Evolutionary conservation across 257 asterid species (phyloP), one percentile per base, ranked within the genome.

Genomic region (Gentiana dahurica): DNA sequence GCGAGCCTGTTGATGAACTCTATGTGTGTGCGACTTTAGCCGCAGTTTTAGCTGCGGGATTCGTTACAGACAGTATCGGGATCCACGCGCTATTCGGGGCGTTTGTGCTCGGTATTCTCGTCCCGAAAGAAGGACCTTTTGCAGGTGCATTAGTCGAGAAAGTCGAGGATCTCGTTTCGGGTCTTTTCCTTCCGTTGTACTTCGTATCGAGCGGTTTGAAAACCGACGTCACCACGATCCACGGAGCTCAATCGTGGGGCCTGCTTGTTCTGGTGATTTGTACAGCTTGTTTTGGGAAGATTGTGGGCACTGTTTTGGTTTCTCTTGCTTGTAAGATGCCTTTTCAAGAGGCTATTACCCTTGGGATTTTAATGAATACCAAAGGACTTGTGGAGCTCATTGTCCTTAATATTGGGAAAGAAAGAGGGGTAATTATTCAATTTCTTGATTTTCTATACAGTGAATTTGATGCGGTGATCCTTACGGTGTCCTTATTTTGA

Each of bases 71-170:
- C 55, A 12, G 65, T 0, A 88, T 85, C 50, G 97, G 97, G 4
- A 88, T 88, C 47, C 97, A 88, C 50, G 97, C 95, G 0, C 69
- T 88, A 47, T 88, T 88, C 11, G 97, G 97, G 55, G 95, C 94
- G 3, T 88, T 85, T 68, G 94, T 88, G 36, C 33, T 88, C 3
- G 97, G 97, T 1, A 65, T 88, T 57, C 85, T 88, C 24, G 77
- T 88, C 38, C 95, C 97, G 0, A 88, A 88, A 56, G 97, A 88
- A 33, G 95, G 97, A 36, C 74, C 90, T 1, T 81, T 82, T 34
- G 84, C 95, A 0, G 85, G 90, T 43, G 95, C 90, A 0, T 76
- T 88, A 0, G 90, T 88, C 37, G 96, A 85, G 61, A 87, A 80
- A 54, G 95, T 87, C 0, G 95, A 88, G 78, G 96, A 88, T 71